Conservation (phyloP, 78 protist species). For the Carpediemonas membranifera region DNA sequence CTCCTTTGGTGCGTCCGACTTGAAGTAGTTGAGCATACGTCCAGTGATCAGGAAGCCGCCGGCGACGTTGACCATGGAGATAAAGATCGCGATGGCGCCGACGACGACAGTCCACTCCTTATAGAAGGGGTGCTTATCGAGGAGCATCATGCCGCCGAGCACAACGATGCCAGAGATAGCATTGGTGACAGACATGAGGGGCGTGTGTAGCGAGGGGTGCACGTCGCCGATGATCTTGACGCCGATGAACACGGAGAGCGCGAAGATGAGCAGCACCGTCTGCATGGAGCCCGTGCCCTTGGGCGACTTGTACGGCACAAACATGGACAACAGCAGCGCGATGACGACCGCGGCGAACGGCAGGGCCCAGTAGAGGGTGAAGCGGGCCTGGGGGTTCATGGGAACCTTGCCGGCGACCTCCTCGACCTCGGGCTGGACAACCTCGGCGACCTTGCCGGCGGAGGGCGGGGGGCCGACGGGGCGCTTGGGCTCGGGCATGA, state of each 20-base stretch:
- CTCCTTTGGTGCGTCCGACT: too few species aligned
- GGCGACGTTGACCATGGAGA: not conserved
- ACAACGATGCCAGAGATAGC: slow-evolving; percentile 84
- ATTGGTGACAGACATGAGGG: slow-evolving; percentile 91
- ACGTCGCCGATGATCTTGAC: slow-evolving; percentile 75
- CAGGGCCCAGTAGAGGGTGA: not conserved
- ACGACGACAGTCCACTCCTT: not conserved
- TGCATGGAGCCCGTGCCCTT: too few species aligned
- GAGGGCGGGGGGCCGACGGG: not conserved
- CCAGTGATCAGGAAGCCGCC: not conserved
- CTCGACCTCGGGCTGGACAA: not conserved
- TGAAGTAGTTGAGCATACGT: not conserved
- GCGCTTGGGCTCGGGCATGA: slow-evolving; percentile 6
- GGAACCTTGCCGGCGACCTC: slow-evolving; percentile 4
- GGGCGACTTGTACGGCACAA: too few species aligned
- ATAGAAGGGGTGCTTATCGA: not conserved
- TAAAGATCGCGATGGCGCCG: not conserved
- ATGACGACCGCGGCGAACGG: slow-evolving; percentile 16
- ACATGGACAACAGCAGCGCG: slow-evolving; percentile 14
- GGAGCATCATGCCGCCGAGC: slow-evolving; percentile 32
- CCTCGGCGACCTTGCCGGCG: not conserved
- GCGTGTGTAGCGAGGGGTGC: slow-evolving; percentile 89
- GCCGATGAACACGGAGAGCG: slow-evolving; percentile 46
- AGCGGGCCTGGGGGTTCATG: slow-evolving; percentile 35
- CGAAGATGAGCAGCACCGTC: slow-evolving; percentile 63